Evolutionary conservation across 2,329 filamentous ascomycete genomes (phyloP).

Genomic region (Zasmidium citrigriseum): DNA sequence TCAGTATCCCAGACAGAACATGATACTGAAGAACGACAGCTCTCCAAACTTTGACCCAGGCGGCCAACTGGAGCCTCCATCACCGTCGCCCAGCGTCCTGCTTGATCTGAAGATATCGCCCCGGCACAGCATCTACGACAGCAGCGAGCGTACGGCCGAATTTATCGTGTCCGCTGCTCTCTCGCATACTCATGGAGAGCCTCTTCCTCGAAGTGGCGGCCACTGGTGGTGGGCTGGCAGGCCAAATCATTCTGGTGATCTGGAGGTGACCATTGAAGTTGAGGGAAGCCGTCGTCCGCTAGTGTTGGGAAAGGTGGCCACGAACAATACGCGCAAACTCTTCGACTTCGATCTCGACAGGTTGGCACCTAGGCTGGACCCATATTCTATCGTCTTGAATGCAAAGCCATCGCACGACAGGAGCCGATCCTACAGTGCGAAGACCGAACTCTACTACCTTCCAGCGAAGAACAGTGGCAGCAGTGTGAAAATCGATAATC

Average conservation of each 20-base stretch:
- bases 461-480: conserved; percentile 47
- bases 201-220: conserved; percentile 23
- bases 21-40: conserved; percentile 27
- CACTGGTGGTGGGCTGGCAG: background rate
- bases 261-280: conserved; percentile 22
- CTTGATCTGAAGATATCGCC: conserved; percentile 50
- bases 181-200: conserved; percentile 41
- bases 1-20: background rate
- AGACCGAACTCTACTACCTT: conserved; percentile 43
- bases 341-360: conserved; percentile 39
- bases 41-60: conserved; percentile 51
- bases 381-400: conserved; percentile 42
- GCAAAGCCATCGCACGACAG: conserved; percentile 14
- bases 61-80: conserved; percentile 47
- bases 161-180: conserved; percentile 48
- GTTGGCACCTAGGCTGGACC: conserved; percentile 25
- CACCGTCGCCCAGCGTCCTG: conserved; percentile 36
- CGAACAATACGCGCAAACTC: conserved; percentile 42
- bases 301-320: conserved; percentile 26
- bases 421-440: conserved; percentile 36
- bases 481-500: conserved; percentile 50
- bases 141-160: conserved; percentile 40
- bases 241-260: background rate
- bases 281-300: conserved; percentile 16
- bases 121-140: conserved; percentile 51